Base-by-base conservation (phyloP, 2,329 filamentous ascomycete species). In the Calonectria montana region DNA sequence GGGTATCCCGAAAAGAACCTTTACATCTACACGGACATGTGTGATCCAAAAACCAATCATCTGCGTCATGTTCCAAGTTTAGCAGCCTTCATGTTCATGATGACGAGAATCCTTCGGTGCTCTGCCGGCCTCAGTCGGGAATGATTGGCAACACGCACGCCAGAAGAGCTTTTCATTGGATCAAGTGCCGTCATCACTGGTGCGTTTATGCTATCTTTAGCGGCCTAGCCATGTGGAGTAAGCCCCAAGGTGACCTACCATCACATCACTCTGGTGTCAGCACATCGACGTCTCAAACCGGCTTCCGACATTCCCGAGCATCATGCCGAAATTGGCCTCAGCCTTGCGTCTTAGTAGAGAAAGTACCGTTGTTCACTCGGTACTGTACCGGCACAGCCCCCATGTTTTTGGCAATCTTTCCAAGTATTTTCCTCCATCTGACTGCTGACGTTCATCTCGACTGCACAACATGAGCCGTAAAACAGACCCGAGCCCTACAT, bases 31-130 rank as follows among this genome's bases (percentile, higher is more conserved):
- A 10, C 31, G 7, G 12, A 23, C 10, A 2, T n/a, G 10, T 48
- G 45, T 25, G 45, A 25, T 23, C 4, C 12, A 25, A 13, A 23
- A 35, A 37, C 25, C 8, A 13, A 31, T 21, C 12, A 15, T 18
- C n/a, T 59, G 53, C 31, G 53, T 59, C 53, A 59, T 59, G 53
- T 59, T 59, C 53, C 53, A 59, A 59, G 53, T 59, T 59, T 59
- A 59, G 53, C 35, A 59, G 53, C 31, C 53, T n/a, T 9, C 21
- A 25, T 3, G 53, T 59, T 39, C 37, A 35, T n/a, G 18, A 59
- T 25, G 31, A 23, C 25, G 18, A 27, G 53, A 37, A 39, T 59
- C 53, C 23, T 15, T 39, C n/a, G n/a, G 29, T 39, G 53, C 53
- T 39, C 53, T 39, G 53, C 53, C 53, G 35, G 53, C 35, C 35